phyloP scores from a whole-genome alignment of 2,329 filamentous ascomycete genomes.

The Thermoascus crustaceus region DNA sequence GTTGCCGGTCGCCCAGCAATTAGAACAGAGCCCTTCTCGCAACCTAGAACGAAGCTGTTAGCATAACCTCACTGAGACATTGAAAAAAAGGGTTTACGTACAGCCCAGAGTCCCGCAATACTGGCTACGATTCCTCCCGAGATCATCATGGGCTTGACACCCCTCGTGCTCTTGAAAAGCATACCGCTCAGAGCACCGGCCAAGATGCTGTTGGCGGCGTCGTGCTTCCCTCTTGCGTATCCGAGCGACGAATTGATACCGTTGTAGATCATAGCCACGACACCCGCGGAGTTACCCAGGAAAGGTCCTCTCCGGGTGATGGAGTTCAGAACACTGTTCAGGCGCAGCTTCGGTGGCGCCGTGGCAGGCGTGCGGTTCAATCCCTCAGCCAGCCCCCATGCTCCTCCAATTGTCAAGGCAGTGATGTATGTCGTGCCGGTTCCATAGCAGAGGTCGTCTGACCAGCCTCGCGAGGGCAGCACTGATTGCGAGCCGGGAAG shows the following conservation, averaged over 20 bases:
- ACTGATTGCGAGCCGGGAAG: constrained; percentile 79
- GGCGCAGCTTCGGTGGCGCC: constrained; percentile 78
- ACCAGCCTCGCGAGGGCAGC: constrained; percentile 91
- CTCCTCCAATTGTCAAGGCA: constrained; percentile 77
- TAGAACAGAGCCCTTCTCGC: constrained; percentile 45
- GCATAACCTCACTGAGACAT: constrained; percentile 7
- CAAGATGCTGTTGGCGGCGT: constrained; percentile 76
- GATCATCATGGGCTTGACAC: constrained; percentile 85
- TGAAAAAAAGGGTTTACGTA: constrained; percentile 46
- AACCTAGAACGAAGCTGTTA: constrained; percentile 31
- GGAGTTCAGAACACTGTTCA: constrained; percentile 92
- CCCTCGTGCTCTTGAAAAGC: constrained; percentile 93
- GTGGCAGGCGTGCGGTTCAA: constrained; percentile 61
- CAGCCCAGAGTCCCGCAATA: constrained; percentile 81
- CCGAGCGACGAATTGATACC: constrained; percentile 80
- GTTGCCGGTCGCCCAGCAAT: constrained; percentile 11
- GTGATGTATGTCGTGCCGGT: constrained; percentile 88
- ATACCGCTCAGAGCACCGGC: constrained; percentile 85
- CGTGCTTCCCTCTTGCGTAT: constrained; percentile 72
- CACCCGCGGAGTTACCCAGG: constrained; percentile 89
- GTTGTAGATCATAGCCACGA: constrained; percentile 95
- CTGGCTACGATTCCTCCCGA: constrained; percentile 82
- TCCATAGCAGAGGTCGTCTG: constrained; percentile 95
- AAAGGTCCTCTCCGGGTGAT: constrained; percentile 90
- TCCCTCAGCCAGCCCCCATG: constrained; percentile 88